Evolutionary conservation across 768 basidiomycete species (phyloP).

Genomic region (Boletus insuetus): DNA sequence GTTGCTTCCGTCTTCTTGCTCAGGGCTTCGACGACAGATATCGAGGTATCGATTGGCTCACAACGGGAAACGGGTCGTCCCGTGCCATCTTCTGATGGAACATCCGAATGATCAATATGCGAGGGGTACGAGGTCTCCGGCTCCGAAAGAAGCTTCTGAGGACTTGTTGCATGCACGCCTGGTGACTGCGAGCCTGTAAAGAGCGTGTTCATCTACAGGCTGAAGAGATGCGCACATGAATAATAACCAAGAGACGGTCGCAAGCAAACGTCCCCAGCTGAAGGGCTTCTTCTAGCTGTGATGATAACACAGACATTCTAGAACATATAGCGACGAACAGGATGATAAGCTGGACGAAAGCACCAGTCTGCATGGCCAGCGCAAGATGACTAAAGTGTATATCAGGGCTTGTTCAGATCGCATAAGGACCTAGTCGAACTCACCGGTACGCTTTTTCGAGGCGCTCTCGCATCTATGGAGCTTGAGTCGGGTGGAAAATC

Average conservation of each 20-base stretch:
- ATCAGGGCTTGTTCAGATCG: background rate
- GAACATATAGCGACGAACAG: constrained; percentile 60
- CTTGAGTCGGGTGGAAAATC: background rate
- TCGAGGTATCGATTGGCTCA: background rate
- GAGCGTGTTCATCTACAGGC: background rate
- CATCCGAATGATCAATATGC: background rate
- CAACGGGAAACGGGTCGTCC: constrained; percentile 10
- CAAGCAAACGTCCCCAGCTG: constrained; percentile 27
- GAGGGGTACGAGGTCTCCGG: background rate
- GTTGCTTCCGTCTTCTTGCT: background rate
- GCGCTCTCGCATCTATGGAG: constrained; percentile 43
- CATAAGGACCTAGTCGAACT: constrained; percentile 12
- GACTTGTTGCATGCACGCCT: background rate
- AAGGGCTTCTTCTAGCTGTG: constrained; percentile 43
- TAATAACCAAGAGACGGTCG: constrained; percentile 25
- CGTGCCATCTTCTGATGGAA: constrained; percentile 14
- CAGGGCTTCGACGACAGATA: background rate
- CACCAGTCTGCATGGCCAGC: constrained; percentile 65
- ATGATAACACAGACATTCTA: constrained; percentile 46
- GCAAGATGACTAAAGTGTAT: constrained; percentile 49
- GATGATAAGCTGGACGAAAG: constrained; percentile 69
- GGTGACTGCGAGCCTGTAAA: constrained; percentile 18
- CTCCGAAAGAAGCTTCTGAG: background rate
- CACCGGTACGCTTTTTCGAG: constrained; percentile 56
- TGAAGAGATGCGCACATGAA: constrained; percentile 31